phyloP scores from a whole-genome alignment of 805 yeast species.

The Starmerella scarabaei region DNA sequence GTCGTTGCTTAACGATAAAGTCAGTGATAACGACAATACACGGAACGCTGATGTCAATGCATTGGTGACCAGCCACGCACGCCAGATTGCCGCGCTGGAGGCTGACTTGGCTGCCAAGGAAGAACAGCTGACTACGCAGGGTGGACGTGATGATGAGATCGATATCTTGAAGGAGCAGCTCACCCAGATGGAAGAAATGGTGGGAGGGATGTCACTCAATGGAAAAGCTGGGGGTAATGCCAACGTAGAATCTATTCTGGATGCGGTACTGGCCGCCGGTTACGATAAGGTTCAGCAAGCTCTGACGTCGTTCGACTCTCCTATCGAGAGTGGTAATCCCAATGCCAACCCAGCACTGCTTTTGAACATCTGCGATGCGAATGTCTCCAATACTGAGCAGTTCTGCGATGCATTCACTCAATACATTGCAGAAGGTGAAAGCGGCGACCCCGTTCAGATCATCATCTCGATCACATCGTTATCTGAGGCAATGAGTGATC shows the following conservation, averaged over 20 bases:
- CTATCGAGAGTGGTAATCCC: constrained; percentile 67
- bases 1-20: constrained; percentile 44
- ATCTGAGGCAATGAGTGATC: constrained; percentile 47
- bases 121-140: constrained; percentile 23
- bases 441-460: constrained; percentile 43
- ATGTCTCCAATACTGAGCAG: constrained; percentile 59
- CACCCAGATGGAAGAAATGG: constrained; percentile 49
- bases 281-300: constrained; percentile 63
- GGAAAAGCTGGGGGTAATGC: constrained; percentile 17
- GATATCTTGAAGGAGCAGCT: constrained; percentile 62
- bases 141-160: constrained; percentile 54
- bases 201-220: constrained; percentile 35
- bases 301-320: constrained; percentile 54
- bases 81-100: constrained; percentile 18
- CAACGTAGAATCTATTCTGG: constrained; percentile 37
- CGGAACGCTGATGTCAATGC: constrained; percentile 53
- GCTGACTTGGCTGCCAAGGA: constrained; percentile 20
- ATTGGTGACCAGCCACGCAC: constrained; percentile 22
- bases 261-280: constrained; percentile 57
- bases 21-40: constrained; percentile 46
- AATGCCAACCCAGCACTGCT: constrained; percentile 60
- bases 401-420: constrained; percentile 67
- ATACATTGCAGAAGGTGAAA: constrained; percentile 63
- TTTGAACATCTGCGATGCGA: constrained; percentile 55
- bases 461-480: constrained; percentile 53